phyloP scores from a whole-genome alignment of 495 filamentous ascomycete genomes.

The Lindgomyces ingoldianus region DNA sequence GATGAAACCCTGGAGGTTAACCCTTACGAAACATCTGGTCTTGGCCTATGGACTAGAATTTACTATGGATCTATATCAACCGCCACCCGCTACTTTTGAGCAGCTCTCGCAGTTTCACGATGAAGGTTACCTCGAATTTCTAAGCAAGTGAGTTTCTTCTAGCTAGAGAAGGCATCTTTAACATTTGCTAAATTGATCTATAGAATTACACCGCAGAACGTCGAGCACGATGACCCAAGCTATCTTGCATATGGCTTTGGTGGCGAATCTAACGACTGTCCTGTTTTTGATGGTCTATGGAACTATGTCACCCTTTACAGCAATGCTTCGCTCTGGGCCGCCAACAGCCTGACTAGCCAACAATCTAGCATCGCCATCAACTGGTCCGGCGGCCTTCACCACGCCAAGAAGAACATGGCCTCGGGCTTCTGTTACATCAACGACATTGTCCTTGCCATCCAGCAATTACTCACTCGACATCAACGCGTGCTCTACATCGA shows the following conservation, averaged over 20 bases:
- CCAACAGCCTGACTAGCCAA: conserved; percentile 78
- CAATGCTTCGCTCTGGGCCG: conserved; percentile 86
- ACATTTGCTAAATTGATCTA: conserved; percentile 5
- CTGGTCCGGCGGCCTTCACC: conserved; percentile 98
- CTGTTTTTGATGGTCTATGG: conserved; percentile 93
- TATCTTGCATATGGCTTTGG: conserved; percentile 73
- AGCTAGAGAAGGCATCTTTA: not conserved
- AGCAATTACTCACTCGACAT: conserved; percentile 83
- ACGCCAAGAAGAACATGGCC: conserved; percentile 92
- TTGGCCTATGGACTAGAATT: conserved; percentile 92
- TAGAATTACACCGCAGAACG: conserved; percentile 51
- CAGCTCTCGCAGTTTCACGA: conserved; percentile 87
- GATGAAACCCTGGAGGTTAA: conserved; percentile 98
- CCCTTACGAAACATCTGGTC: conserved; percentile 90
- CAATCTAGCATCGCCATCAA: conserved; percentile 96
- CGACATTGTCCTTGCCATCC: conserved; percentile 93
- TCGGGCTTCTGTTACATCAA: conserved; percentile 98
- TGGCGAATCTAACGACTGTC: conserved; percentile 73
- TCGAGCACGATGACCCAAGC: conserved; percentile 44
- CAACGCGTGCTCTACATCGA: conserved; percentile 95
- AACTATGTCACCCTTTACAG: conserved; percentile 93
- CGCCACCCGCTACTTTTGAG: conserved; percentile 78
- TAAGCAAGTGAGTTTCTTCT: conserved; percentile 55
- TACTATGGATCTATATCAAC: conserved; percentile 89
- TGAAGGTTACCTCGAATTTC: conserved; percentile 85